phyloP scores from a whole-genome alignment of 257 asterid species.

The Scutellaria galericulata region DNA sequence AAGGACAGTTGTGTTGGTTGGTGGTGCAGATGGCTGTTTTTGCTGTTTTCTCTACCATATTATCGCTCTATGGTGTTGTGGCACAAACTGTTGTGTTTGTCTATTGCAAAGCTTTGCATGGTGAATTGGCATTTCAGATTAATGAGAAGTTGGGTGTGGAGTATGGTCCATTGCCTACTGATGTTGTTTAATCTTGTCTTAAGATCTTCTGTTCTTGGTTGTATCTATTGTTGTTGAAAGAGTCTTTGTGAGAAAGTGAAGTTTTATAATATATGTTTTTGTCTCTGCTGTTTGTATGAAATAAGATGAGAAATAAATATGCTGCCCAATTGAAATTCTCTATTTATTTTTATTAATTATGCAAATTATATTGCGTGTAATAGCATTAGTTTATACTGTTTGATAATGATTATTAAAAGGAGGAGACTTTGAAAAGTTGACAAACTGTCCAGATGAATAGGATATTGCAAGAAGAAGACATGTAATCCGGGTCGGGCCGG shows the following conservation, averaged over 20 bases:
- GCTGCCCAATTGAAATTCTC: too few relatives aligned
- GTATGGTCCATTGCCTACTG: slow-evolving; percentile 53
- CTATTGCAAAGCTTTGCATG: slow-evolving; percentile 64
- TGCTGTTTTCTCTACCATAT: slow-evolving; percentile 41
- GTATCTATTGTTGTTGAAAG: not conserved
- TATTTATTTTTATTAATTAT: not conserved
- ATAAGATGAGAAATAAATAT: not conserved
- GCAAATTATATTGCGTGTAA: not conserved
- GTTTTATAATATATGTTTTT: too few relatives aligned
- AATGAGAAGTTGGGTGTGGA: slow-evolving; percentile 60
- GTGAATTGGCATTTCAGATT: slow-evolving; percentile 54
- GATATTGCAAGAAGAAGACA: not conserved
- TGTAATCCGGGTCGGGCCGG: too few relatives aligned
- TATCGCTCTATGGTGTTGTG: slow-evolving; percentile 49
- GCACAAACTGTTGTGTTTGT: slow-evolving; percentile 52
- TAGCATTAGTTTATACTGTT: not conserved
- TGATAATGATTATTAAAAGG: not conserved
- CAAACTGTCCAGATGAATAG: not conserved
- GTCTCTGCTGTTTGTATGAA: not conserved
- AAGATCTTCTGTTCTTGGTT: not conserved
- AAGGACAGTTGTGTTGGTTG: slow-evolving; percentile 25
- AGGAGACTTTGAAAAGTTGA: slow-evolving; percentile 9
- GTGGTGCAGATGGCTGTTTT: slow-evolving; percentile 44
- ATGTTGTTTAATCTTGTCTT: not conserved
- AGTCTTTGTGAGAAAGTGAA: too few relatives aligned